phyloP scores from a whole-genome alignment of 768 basidiomycete genomes.

The Rhodotorula sphaerocarpa region DNA sequence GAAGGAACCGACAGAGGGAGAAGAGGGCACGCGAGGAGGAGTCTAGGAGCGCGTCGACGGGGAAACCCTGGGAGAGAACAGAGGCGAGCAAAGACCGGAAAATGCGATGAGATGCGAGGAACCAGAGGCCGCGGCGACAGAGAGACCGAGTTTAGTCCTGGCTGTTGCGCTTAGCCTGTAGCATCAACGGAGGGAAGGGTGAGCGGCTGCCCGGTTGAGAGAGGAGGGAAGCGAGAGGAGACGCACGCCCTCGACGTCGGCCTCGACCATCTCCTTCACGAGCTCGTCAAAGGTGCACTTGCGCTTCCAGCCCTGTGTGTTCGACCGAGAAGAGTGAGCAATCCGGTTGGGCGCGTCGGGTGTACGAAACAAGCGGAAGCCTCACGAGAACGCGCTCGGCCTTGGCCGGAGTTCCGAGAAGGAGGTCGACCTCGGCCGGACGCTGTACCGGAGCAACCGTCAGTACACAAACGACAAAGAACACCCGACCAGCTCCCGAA shows the following conservation, averaged over 20 bases:
- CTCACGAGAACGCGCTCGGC: slow-evolving; percentile 63
- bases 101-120: background rate
- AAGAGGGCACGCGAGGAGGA: no score
- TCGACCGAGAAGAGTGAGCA: no score
- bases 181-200: background rate
- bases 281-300: slow-evolving; percentile 71
- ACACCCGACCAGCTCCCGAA: no score
- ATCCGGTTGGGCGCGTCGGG: no score
- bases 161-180: slow-evolving; percentile 30
- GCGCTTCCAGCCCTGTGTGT: slow-evolving; percentile 69
- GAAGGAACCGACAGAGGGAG: no score
- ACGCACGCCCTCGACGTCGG: slow-evolving; percentile 57
- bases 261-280: slow-evolving; percentile 83
- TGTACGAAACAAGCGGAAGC: background rate
- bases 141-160: slow-evolving; percentile 16
- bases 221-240: background rate
- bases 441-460: background rate
- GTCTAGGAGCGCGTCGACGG: no score
- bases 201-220: background rate
- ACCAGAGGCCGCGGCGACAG: background rate
- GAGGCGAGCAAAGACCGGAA: background rate
- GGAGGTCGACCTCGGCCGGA: slow-evolving; percentile 52
- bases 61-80: no score
- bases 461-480: slow-evolving; percentile 49
- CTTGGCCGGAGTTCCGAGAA: slow-evolving; percentile 80